Base-by-base conservation (phyloP, 805 yeast species). In the Candida oleophila region DNA sequence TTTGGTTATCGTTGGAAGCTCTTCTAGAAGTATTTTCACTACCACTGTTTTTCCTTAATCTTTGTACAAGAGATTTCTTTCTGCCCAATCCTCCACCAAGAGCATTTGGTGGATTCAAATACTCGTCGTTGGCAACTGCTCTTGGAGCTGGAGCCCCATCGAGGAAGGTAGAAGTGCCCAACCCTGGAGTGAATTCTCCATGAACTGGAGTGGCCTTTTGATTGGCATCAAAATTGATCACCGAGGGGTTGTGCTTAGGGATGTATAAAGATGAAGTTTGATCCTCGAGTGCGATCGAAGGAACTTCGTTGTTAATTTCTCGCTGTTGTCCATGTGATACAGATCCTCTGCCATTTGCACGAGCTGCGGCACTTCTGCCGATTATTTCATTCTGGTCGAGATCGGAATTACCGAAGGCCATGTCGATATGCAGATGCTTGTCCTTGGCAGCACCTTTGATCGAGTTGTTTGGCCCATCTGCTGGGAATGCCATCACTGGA, bases 401-500 rank as follows among this genome's bases (percentile, higher is more conserved):
- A 45, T 73, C 74, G 46, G 74, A 71, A 41, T 69, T 81, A 16
- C 97, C 97, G 63, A 89, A 86, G 3, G 91, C 89, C 59, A 81
- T 77, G 62, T 88, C 83, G 58, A 85, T 74, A 42, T 85, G 83
- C 35, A 84, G 67, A 39, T 62, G 57, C 41, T 65, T 63, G 49
- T 82, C 70, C 44, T 72, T 66, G 28, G 81, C 79, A 49, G 78
- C 71, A 20, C 95, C 96, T 55, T 80, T 80, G 50, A 92, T 83
- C 4, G 92, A 78, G 59, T 81, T 86, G 68, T 94, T 94, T 52
- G 98, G 97, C 0, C 98, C 97, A 67, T 92, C 96, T 4, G 78
- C 87, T 0, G 97, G 97, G 76, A 92, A 94, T 0, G 99, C 99
- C 71, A 82, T 73, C 14, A 94, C 97, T 3, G 99, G 99, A 0